Evolutionary conservation across 371 early-diverging fungal genomes (phyloP).

Genomic region (Mucor circinelloides): DNA sequence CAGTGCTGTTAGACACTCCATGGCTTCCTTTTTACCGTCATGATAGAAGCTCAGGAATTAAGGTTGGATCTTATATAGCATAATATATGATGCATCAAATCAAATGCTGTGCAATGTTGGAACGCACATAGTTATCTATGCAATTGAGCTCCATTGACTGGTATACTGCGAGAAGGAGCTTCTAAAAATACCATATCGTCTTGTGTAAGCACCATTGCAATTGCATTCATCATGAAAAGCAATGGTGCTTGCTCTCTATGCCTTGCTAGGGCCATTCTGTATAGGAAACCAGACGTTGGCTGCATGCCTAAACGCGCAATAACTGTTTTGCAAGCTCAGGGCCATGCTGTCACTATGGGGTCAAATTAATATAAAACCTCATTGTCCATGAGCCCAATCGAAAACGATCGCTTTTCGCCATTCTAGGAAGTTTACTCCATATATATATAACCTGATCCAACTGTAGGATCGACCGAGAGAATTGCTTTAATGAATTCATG

Average conservation of each 20-base stretch:
- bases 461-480: neutral
- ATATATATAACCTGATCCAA: conserved; percentile 4
- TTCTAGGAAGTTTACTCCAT: conserved; percentile 7
- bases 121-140: neutral
- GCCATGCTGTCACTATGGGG: neutral
- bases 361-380: neutral
- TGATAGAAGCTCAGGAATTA: neutral
- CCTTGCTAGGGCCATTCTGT: neutral
- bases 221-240: neutral
- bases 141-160: neutral
- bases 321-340: neutral
- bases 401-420: neutral
- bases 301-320: neutral
- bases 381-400: neutral
- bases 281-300: neutral
- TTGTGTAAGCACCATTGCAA: neutral
- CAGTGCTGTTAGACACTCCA: neutral
- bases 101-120: neutral
- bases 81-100: neutral
- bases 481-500: neutral
- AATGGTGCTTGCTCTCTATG: neutral
- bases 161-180: neutral
- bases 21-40: neutral
- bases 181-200: neutral
- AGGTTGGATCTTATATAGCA: neutral